Evolutionary conservation across 257 asterid species (phyloP).

Genomic region (Eustoma russellianum): DNA sequence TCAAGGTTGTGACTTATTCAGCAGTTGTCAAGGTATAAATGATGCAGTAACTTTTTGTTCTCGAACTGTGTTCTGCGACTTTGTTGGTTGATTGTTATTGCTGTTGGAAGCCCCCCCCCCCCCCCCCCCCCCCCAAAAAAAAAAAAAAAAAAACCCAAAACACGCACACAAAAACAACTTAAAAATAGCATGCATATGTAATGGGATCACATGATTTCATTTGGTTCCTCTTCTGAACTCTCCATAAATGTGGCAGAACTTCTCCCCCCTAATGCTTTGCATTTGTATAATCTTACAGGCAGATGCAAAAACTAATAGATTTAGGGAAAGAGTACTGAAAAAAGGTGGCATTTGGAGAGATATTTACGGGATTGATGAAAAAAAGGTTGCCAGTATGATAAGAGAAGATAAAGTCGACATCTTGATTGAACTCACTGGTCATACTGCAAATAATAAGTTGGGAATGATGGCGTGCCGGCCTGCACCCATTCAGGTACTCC

Average conservation of each 20-base stretch:
- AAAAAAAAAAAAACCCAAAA: no score
- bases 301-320: slow-evolving; percentile 89
- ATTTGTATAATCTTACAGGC: slow-evolving; percentile 48
- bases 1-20: slow-evolving; percentile 90
- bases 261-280: background rate
- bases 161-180: background rate
- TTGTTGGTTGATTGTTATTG: no score
- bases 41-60: background rate
- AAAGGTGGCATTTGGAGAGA: slow-evolving; percentile 93
- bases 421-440: slow-evolving; percentile 98
- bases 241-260: background rate
- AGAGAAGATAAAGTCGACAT: slow-evolving; percentile 93
- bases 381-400: slow-evolving; percentile 80
- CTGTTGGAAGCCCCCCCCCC: no score
- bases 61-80: no score
- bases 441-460: slow-evolving; percentile 97
- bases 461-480: slow-evolving; percentile 99
- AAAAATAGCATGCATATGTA: no score
- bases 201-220: background rate
- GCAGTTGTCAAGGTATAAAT: slow-evolving; percentile 85
- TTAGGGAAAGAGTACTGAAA: slow-evolving; percentile 78
- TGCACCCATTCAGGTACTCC: slow-evolving; percentile 90
- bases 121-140: no score
- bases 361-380: slow-evolving; percentile 87
- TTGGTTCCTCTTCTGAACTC: background rate